Evolutionary conservation across 2,329 filamentous ascomycete genomes (phyloP).

Genomic region (Xylariaceae sp.): DNA sequence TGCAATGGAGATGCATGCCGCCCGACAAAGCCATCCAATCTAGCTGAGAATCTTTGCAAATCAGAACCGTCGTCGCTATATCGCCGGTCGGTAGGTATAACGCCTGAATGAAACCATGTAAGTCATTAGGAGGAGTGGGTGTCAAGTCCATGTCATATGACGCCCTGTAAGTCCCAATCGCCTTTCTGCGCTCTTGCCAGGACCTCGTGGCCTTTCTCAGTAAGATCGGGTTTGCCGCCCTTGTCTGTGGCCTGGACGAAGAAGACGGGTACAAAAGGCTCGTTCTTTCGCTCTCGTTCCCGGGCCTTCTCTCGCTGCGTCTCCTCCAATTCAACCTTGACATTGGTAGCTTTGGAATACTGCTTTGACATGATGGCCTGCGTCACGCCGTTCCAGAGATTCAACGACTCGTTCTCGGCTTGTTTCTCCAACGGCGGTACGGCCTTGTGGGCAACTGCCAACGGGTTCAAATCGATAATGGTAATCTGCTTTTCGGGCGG

Average conservation of each 20-base stretch:
- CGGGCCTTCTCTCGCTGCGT: constrained; percentile 78
- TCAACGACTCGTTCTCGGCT: constrained; percentile 81
- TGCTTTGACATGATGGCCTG: constrained; percentile 78
- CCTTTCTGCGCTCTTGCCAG: constrained; percentile 48
- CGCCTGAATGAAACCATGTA: constrained; percentile 1
- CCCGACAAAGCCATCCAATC: constrained; percentile 13
- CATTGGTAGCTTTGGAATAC: constrained; percentile 72
- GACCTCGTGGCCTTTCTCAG: constrained; percentile 47
- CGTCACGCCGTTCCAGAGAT: constrained; percentile 83
- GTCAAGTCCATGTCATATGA: constrained; percentile 30
- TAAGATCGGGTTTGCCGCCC: constrained; percentile 50
- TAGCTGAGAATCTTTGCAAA: constrained; percentile 10
- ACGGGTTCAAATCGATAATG: constrained; percentile 82
- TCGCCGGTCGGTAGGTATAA: constrained; percentile 1
- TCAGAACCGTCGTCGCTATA: constrained; percentile 6
- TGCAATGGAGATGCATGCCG: constrained; percentile 14
- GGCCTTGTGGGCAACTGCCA: constrained; percentile 71
- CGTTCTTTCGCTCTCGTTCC: constrained; percentile 63
- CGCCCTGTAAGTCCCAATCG: constrained; percentile 46
- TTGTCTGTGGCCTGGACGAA: constrained; percentile 61
- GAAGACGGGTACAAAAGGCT: constrained; percentile 79
- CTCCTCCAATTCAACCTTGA: constrained; percentile 92
- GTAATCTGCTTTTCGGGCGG: constrained; percentile 59
- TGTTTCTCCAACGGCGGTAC: constrained; percentile 73
- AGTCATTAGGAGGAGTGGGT: neutral